Evolutionary conservation across 352 stramenopile species (phyloP), one percentile per base, ranked within the genome.

Genomic region (Pilasporangium apinafurcum): DNA sequence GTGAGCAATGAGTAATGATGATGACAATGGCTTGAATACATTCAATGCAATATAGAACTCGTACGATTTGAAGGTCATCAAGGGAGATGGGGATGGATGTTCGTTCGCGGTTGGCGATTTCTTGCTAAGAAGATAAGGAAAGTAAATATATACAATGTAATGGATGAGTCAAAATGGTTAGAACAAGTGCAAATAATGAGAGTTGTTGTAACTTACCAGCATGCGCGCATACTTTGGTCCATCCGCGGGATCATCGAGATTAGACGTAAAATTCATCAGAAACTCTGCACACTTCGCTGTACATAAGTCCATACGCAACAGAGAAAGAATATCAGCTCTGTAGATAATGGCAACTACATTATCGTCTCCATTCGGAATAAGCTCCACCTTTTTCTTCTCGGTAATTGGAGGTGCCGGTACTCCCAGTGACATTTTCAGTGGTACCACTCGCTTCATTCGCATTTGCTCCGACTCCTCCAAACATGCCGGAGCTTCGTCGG

Each of bases 71-170:
- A 34, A 93, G 24, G 50, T 93, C 81, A 45, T 93, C 81, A 13
- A 93, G 51, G 12, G 78, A 65, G 47, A 93, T 88, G 4, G 76
- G 66, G 37, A 93, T 69, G 24, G 81, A 84, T 9, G 65, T 86
- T 17, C 78, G 64, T 51, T 93, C 78, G n/a, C 81, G 66, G 55
- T 93, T 90, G 16, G 81, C 78, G n/a, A 93, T 73, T 44, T 93
- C 75, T 91, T 93, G 81, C 81, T 92, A 51, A 30, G 9, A 29
- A 35, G 14, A 37, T 16, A 56, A 18, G 16, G 14, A 40, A 37
- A 37, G 21, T 26, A 14, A 12, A 5, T 29, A 22, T 17, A 32
- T 33, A 35, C 27, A 27, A 26, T 33, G 17, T 36, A n/a, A 39
- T 13, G 29, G 4, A 6, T 5, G 17, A 5, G 10, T n/a, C 30